Evolutionary conservation across 192 early-diverging fungal species (phyloP), one percentile per base, ranked within the genome.

Genomic region (Gigaspora rosea): DNA sequence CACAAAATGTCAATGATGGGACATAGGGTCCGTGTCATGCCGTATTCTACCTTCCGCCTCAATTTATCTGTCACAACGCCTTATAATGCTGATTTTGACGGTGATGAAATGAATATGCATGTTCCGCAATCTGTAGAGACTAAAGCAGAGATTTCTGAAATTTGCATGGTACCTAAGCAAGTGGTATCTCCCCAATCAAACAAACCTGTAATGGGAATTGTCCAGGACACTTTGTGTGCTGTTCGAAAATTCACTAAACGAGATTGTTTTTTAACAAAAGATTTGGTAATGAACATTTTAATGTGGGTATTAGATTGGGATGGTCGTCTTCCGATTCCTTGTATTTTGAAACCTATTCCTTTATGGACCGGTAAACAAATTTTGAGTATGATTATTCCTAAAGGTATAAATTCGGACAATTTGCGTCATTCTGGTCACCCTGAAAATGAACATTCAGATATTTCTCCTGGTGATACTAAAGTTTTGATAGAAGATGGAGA

Each of bases 1-100:
- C 97, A 99, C 86, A 99, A 99, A 82, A 98, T 98, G 96, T 96
- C 95, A 79, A 99, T 99, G 97, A 99, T 99, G 97, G 97, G 96
- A 9, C 97, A 99, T 82, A 85, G 88, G 49, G 93, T 97, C 69
- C 93, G 94, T 76, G 95, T 99, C 51, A 98, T 99, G 97, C 97
- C 97, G 4, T 98, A 96, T 84, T 98, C 96, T 33, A 99, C 97
- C 10, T 99, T 99, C 89, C 91, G 97, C 22, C 85, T 99, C 49
- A 99, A 98, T 76, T 86, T 99, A 35, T 98, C 96, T 13, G 97
- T 97, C 67, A 98, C 96, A 8, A 92, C 94, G 57, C 97, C 97
- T 22, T 99, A 99, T 81, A 99, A 99, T 77, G 97, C 96, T 57
- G 97, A 99, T 89, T 99, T 99, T 86, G 97, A 99, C 82, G 97